Evolutionary conservation across 2,329 filamentous ascomycete genomes (phyloP).

Genomic region (Botrytis byssoidea): DNA sequence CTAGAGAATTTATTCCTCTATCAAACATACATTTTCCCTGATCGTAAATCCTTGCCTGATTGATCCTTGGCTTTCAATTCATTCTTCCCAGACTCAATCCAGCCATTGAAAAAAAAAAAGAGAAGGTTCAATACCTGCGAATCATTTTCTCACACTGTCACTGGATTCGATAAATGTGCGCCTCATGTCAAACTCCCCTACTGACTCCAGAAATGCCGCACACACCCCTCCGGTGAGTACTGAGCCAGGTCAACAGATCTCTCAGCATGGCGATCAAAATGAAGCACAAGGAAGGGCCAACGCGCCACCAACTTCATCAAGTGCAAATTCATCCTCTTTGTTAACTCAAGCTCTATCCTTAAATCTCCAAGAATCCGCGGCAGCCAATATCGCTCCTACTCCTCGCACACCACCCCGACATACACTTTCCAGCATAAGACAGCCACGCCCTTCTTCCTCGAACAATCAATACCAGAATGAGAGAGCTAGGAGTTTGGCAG

Average conservation of each 20-base stretch:
- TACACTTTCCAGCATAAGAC: background rate
- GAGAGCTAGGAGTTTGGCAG: constrained; percentile 11
- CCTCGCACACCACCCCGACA: constrained; percentile 13
- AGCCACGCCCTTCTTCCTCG: constrained; percentile 13
- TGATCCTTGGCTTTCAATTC: constrained; percentile 19
- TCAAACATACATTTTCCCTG: constrained; percentile 18
- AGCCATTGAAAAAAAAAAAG: constrained; percentile 24
- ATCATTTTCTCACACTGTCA: constrained; percentile 37
- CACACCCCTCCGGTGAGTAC: constrained; percentile 35
- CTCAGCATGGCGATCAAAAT: constrained; percentile 30
- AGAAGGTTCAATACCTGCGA: constrained; percentile 32
- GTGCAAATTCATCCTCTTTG: constrained; percentile 32
- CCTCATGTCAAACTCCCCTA: constrained; percentile 39
- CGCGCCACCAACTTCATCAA: constrained; percentile 24
- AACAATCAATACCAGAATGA: constrained; percentile 27
- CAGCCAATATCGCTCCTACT: background rate
- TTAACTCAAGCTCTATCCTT: constrained; percentile 36
- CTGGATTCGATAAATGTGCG: constrained; percentile 39
- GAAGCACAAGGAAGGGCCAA: constrained; percentile 28
- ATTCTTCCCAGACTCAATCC: constrained; percentile 10
- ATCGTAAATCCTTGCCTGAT: constrained; percentile 22
- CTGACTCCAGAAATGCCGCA: constrained; percentile 40
- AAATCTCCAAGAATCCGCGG: constrained; percentile 14
- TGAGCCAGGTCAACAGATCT: constrained; percentile 30
- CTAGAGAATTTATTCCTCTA: constrained; percentile 14